Evolutionary conservation across 2,329 filamentous ascomycete genomes (phyloP).

Genomic region (Fusarium burgessii): DNA sequence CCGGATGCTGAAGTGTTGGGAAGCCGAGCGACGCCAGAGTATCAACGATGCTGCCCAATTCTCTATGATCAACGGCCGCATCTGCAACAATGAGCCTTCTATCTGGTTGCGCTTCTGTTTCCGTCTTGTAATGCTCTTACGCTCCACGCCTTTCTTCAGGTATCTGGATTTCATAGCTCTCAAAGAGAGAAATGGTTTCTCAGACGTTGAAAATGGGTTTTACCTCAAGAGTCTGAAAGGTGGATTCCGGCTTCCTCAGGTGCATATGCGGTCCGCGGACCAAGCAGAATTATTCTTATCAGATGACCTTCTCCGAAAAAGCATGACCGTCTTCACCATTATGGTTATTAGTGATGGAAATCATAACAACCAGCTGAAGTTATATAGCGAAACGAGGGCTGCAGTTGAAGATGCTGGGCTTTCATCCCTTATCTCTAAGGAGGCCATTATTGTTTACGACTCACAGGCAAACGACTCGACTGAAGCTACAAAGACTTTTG

Average conservation of each 20-base stretch:
- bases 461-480: neutral
- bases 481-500: rapidly evolving
- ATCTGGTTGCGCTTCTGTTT: neutral
- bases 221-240: neutral
- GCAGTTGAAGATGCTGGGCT: neutral
- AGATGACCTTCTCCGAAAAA: neutral
- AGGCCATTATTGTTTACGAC: neutral
- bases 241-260: neutral
- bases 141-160: neutral
- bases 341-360: rapidly evolving
- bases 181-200: neutral
- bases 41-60: neutral
- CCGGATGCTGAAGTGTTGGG: neutral
- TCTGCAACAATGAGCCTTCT: neutral
- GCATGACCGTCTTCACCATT: neutral
- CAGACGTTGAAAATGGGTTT: neutral
- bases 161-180: neutral
- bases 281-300: neutral
- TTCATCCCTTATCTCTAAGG: neutral
- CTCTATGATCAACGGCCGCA: neutral
- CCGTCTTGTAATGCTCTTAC: neutral
- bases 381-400: neutral
- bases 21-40: neutral
- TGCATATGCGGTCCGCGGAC: neutral
- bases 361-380: rapidly evolving